Percentiles rank a stretch among this genome's conserved stretches.
phyloP scores from a whole-genome alignment of 257 asterid genomes.

The Agastache rugosa region DNA sequence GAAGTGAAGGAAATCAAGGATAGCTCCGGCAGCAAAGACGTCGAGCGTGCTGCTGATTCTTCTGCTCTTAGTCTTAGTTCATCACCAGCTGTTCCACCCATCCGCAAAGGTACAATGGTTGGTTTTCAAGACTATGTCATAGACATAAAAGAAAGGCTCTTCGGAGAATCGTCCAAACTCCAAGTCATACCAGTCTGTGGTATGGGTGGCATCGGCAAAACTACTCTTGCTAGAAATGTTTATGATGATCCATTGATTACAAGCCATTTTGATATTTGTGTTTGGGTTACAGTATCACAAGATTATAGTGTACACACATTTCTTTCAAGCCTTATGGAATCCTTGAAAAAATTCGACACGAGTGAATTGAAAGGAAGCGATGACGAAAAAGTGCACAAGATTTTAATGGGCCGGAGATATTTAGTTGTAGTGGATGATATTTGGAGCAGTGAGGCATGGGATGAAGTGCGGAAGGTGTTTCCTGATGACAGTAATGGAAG shows the following conservation, averaged over 20 bases:
- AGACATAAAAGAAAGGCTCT: not conserved
- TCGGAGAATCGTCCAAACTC: not conserved
- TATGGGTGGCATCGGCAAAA: conserved; percentile 41
- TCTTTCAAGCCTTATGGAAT: not conserved
- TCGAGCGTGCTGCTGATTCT: not conserved
- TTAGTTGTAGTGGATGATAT: not conserved
- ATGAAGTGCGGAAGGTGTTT: not conserved
- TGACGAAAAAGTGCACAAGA: not conserved
- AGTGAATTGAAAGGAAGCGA: not conserved
- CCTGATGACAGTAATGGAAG: not conserved
- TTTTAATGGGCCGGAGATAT: not conserved
- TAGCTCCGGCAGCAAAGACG: too few relatives aligned
- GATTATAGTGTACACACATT: not conserved
- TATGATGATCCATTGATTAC: conserved; percentile 15
- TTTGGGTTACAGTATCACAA: conserved; percentile 35
- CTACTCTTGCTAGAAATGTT: conserved; percentile 32
- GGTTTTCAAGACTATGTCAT: not conserved
- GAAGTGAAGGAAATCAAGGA: not conserved
- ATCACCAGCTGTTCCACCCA: not conserved
- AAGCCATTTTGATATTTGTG: not conserved
- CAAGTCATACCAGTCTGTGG: conserved; percentile 30
- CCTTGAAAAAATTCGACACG: not conserved
- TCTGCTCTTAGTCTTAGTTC: not conserved
- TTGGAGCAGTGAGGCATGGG: not conserved
- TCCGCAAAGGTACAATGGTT: not conserved